These are phyloP conservation scores for Rosa rugosa DNA, from an alignment of 306 rosid species.

Conservation along the genomic window DNA sequence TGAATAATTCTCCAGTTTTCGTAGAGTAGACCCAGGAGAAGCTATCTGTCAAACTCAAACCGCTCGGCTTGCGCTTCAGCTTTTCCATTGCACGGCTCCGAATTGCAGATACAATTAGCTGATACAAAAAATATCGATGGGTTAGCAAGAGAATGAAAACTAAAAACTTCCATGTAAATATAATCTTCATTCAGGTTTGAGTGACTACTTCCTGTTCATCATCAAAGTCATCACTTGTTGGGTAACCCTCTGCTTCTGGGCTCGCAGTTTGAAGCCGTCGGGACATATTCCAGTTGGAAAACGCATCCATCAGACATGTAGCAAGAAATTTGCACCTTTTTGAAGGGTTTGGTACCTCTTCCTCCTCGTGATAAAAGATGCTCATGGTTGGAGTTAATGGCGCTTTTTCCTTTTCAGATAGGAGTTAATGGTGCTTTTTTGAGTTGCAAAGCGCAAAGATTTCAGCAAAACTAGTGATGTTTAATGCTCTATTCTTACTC, in stretches of 20 bases:
- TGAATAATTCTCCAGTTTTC: slow-evolving; percentile 45
- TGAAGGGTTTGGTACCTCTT: slow-evolving; percentile 48
- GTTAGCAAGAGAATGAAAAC: slow-evolving; percentile 4
- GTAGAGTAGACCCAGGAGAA: slow-evolving; percentile 63
- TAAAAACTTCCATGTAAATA: neutral
- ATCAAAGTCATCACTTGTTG: slow-evolving; percentile 59
- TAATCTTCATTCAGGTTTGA: neutral
- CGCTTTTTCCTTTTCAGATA: neutral
- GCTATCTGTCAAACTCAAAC: slow-evolving; percentile 39
- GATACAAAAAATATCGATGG: slow-evolving; percentile 2
- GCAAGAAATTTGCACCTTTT: slow-evolving; percentile 54
- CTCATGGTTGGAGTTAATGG: slow-evolving; percentile 47
- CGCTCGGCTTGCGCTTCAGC: slow-evolving; percentile 46
- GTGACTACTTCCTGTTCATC: slow-evolving; percentile 65
- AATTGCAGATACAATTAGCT: slow-evolving; percentile 74
- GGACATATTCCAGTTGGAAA: slow-evolving; percentile 46
- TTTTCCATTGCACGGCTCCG: slow-evolving; percentile 68
- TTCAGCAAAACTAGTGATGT: slow-evolving; percentile 22
- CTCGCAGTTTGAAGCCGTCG: slow-evolving; percentile 36
- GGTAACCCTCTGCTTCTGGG: slow-evolving; percentile 57
- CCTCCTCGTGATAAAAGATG: slow-evolving; percentile 61
- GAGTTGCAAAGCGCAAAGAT: slow-evolving; percentile 25
- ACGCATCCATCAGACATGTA: slow-evolving; percentile 58
- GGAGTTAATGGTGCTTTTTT: slow-evolving; percentile 17
- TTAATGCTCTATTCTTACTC: slow-evolving; percentile 19